Base-by-base conservation (phyloP, 2,329 filamentous ascomycete genomes). In the Beauveria varroae region DNA sequence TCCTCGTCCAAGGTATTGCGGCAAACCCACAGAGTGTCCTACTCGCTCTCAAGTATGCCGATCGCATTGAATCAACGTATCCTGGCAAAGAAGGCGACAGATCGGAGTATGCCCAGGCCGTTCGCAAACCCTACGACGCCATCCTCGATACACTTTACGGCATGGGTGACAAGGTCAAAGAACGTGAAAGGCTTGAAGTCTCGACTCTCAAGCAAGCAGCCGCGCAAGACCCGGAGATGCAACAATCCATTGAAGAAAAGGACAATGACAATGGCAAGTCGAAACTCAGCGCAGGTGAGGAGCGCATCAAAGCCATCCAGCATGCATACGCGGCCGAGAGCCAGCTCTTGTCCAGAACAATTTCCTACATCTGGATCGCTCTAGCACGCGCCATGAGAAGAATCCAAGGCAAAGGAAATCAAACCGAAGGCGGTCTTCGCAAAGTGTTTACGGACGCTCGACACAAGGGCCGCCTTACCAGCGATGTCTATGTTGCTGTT, bases 21-120 rank as follows among this genome's bases (percentile, higher is more conserved):
- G 93, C 93, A 2, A 99, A 98, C 71, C 93, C 95, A 0, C 95
- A 99, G 75, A 97, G 91, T 69, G 92, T 93, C 62, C 77, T 99
- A 60, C 80, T 99, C 41, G 90, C 93, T 0, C 88, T 99, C 70
- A 96, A 91, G 74, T 88, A 91, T 68, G 93, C 90, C 5, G 93
- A 98, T 72, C 86, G 91, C 52, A 82, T 97, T 61, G 95, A 99
- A 73, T 81, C 86, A 16, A 89, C 86, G 5, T 87, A 90, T 26
- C 83, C 89, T 4, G 85, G 86, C 30, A 90, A 91, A 61, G 93
- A 96, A 69, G 86, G 84, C 18, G 89, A 92, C 64, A 84, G 91
- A 70, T 85, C 87, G 43, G 86, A 88, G 26, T 93, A 91, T 68
- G 90, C 91, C 34, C 81, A 86, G 61, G 87, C 88, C 53, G 88